Percentiles rank a stretch among this genome's conserved stretches.
Evolutionary conservation across 2,329 filamentous ascomycete species (phyloP).

Genomic region (Xylariaceae sp.): DNA sequence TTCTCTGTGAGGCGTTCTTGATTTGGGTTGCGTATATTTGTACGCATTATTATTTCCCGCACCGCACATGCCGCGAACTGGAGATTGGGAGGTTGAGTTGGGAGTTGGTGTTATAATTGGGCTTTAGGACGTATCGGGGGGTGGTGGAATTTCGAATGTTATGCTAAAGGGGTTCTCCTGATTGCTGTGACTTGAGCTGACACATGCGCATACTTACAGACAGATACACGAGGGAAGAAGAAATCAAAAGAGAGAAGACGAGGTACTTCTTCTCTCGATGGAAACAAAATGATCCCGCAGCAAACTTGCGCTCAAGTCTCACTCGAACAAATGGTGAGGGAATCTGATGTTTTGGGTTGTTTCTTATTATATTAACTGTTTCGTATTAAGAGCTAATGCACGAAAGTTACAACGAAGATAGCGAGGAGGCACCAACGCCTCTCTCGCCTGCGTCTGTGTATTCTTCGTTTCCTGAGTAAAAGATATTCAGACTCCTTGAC

Average conservation of each 20-base stretch:
- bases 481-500: background rate
- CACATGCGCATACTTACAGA: too few relatives aligned
- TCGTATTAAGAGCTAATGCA: background rate
- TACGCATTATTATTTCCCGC: background rate
- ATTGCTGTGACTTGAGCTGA: too few relatives aligned
- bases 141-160: too few relatives aligned
- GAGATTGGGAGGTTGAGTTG: background rate
- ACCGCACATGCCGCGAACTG: background rate
- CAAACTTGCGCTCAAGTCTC: background rate
- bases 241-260: too few relatives aligned
- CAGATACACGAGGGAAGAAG: too few relatives aligned
- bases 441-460: background rate
- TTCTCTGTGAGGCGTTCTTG: background rate
- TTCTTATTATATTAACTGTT: background rate
- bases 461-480: slow-evolving; percentile 1
- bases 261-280: too few relatives aligned
- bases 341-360: background rate
- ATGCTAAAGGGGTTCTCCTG: too few relatives aligned
- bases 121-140: too few relatives aligned
- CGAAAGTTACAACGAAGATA: background rate
- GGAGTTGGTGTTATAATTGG: background rate
- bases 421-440: background rate
- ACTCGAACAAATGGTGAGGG: background rate
- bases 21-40: background rate
- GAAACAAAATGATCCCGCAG: background rate